Evolutionary conservation across 352 stramenopile species (phyloP), one percentile per base, ranked within the genome.

Genomic region (Bremia lactucae): DNA sequence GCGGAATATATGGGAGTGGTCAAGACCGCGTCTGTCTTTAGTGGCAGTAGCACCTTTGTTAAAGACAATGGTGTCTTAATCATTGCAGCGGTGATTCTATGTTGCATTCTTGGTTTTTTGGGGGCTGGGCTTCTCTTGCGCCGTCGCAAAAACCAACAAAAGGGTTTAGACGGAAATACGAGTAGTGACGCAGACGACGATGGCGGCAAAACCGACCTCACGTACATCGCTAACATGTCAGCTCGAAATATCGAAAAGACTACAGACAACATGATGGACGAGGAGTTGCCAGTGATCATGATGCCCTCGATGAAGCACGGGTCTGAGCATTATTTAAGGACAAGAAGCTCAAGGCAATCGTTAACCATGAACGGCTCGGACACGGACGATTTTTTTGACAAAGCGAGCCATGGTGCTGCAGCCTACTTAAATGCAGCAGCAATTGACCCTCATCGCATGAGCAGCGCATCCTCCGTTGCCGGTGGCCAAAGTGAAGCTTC

Each of bases 161-260:
- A 58, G 42, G 36, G 36, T 13, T 40, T 50, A 6, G 62, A 65
- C 45, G 75, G 75, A 42, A 58, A 42, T 0, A 43, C 55, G 26
- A 35, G 52, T 22, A 55, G 54, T n/a, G 53, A 64, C n/a, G 69
- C 69, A 64, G 47, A 68, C n/a, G 62, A 72, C 15, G 37, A 49
- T 20, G 53, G 36, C 2, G 51, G 44, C 29, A 72, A 67, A 33
- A 59, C 67, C n/a, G 62, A 72, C 19, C 38, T 65, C 28, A 65
- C 56, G 14, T 81, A 78, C 36, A 42, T 78, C 7, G 57, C 55
- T 21, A 81, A 65, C 44, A 62, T 67, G n/a, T 69, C 68, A 35
- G 37, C 63, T 29, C 61, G 66, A 19, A 65, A 71, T 55, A 68
- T 65, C 23, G 52, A 69, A 33, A 46, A 38, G 16, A 36, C 38